Base-by-base conservation (phyloP, 441 rosid genomes). In the Pelargonium exstipulatum region DNA sequence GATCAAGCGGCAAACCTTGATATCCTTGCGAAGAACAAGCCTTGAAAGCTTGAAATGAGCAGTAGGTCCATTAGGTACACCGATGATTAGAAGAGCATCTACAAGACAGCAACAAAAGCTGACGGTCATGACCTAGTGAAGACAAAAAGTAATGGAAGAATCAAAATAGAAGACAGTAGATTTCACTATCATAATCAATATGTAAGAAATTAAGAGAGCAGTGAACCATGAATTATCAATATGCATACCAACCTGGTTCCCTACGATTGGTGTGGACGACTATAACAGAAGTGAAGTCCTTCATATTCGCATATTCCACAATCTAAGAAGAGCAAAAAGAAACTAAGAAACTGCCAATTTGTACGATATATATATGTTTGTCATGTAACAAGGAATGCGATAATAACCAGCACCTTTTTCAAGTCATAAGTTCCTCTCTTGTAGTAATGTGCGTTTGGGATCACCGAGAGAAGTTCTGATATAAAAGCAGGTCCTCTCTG, bases 381-480 rank as follows among this genome's bases (percentile, higher is more conserved):
- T n/a, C n/a, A n/a, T n/a, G n/a, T n/a, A n/a, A n/a, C n/a, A n/a
- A n/a, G n/a, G n/a, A n/a, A n/a, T n/a, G 70, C 17, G 40, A n/a
- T 57, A 66, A 42, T 1, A 69, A 65, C 17, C 17, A 40, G 8
- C 64, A 91, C 98, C 95, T 91, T 87, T 76, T 95, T 95, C 76
- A 95, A 74, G 83, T 90, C 91, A 71, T 90, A 90, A 1, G 97
- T 88, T 79, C 97, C 97, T 81, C 99, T 82, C 78, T 85, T 88
- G 46, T 61, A 78, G 76, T 88, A 91, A 58, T 84, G 81, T 53
- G 94, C 84, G 81, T 91, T 91, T 0, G 99, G 97, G 7, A 94
- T 90, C 68, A 91, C 92, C 0, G 89, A 75, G 22, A 88, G 87
- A 45, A 95, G 73, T 71, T 95, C 95, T 2, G 88, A 80, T 79